Conservation (phyloP, 208 protist species). For the Acanthamoeba castellanii region DNA sequence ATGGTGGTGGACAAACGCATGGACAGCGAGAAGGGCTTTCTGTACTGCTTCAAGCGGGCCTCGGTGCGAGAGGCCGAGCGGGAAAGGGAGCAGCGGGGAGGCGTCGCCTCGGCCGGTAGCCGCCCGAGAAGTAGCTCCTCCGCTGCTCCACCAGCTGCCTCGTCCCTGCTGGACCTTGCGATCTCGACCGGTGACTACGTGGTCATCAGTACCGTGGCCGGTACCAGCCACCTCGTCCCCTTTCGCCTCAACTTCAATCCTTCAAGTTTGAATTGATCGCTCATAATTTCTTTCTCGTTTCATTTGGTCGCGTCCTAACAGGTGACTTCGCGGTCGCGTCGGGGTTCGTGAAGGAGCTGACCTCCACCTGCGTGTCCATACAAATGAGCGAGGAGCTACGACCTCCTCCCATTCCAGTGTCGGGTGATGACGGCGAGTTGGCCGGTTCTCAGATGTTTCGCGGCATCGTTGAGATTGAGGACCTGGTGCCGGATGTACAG, state of each 20-base stretch:
- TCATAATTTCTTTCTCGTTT: neutral
- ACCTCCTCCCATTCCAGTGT: slow-evolving; percentile 27
- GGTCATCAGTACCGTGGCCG: slow-evolving; percentile 27
- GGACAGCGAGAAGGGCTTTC: slow-evolving; percentile 50
- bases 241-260: neutral
- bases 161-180: slow-evolving; percentile 27
- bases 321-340: slow-evolving; percentile 51
- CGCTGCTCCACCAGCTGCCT: neutral
- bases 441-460: slow-evolving; percentile 44
- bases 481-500: slow-evolving; percentile 42
- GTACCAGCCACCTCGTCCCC: neutral
- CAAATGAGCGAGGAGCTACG: slow-evolving; percentile 49
- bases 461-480: slow-evolving; percentile 70
- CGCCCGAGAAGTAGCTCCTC: neutral
- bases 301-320: neutral
- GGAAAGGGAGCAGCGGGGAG: neutral
- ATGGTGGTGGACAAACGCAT: slow-evolving; percentile 66
- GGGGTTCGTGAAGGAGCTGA: slow-evolving; percentile 68
- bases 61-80: slow-evolving; percentile 29
- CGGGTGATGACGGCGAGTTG: neutral
- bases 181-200: slow-evolving; percentile 61
- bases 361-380: slow-evolving; percentile 8
- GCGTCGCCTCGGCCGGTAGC: neutral
- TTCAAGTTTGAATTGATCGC: neutral
- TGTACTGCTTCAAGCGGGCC: slow-evolving; percentile 61